Base-by-base conservation (phyloP, 441 rosid species). In the Jatropha podagrica region DNA sequence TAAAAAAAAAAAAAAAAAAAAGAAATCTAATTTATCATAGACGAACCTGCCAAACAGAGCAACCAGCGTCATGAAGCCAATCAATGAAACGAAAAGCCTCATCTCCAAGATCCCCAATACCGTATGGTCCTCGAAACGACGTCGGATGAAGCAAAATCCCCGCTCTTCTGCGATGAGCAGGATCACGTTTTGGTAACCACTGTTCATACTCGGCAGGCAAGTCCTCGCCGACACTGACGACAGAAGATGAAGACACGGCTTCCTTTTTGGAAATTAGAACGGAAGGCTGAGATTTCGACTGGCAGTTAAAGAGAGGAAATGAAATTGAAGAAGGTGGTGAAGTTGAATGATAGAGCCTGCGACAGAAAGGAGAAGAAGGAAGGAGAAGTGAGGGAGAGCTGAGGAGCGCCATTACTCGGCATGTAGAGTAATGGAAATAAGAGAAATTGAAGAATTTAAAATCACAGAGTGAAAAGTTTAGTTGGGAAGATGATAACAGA, bases 71-170 rank as follows among this genome's bases (percentile, higher is more conserved):
- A 71, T 85, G 94, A 38, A 95, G 95, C 99, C 99, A 95, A 73
- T 93, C 98, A 70, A 95, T 77, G 81, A 95, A 95, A 2, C 86
- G 86, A 64, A 93, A 88, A 23, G 92, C 90, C 67, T 92, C 90
- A 27, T 84, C 88, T 2, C 98, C 99, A 66, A 95, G 86, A 83
- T 93, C 99, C 40, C 99, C 99, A 48, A 93, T 91, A 54, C 99
- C 98, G 62, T 87, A 85, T 18, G 94, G 90, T 4, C 99, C 93
- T 4, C 79, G 83, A 59, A 95, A 88, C 81, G 99, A 95, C 65
- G 98, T 95, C 81, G 98, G 99, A 72, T 93, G 99, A 70, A 95
- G 94, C 85, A 95, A 81, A 71, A 95, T 83, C 62, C 99, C 97
- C 27, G 92, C 98, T 82, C 99, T 86, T 68, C 99, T 82, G 71